phyloP scores from a whole-genome alignment of 2,329 filamentous ascomycete genomes.

The Neonectria neomacrospora region DNA sequence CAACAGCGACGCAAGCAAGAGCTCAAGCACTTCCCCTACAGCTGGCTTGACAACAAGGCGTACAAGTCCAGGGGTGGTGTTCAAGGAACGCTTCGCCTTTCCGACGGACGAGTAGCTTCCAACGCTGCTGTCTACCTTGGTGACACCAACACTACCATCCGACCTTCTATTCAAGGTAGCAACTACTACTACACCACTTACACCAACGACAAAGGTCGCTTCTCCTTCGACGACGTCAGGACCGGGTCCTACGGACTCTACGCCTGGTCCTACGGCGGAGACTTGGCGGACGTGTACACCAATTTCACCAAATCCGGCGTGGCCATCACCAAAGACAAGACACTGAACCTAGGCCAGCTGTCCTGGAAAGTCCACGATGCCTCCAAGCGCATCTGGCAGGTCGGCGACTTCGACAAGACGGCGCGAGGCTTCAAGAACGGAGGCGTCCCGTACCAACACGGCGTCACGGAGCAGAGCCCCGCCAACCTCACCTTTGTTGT shows the following conservation, averaged over 20 bases:
- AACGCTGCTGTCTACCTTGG: slow-evolving; percentile 26
- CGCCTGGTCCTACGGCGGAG: slow-evolving; percentile 25
- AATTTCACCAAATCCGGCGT: slow-evolving; percentile 26
- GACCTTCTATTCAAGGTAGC: slow-evolving; percentile 37
- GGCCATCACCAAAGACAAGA: slow-evolving; percentile 23
- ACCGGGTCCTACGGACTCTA: slow-evolving; percentile 24
- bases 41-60: slow-evolving; percentile 20
- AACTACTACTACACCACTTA: slow-evolving; percentile 29
- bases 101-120: slow-evolving; percentile 24
- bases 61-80: slow-evolving; percentile 22
- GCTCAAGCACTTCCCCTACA: slow-evolving; percentile 26
- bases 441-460: slow-evolving; percentile 26
- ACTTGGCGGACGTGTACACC: slow-evolving; percentile 28
- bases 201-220: slow-evolving; percentile 27
- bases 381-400: slow-evolving; percentile 25
- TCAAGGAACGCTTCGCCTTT: slow-evolving; percentile 25
- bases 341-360: slow-evolving; percentile 17
- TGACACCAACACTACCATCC: slow-evolving; percentile 13
- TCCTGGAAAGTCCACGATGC: slow-evolving; percentile 19
- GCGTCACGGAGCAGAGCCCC: slow-evolving; percentile 24
- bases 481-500: slow-evolving; percentile 26
- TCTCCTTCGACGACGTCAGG: slow-evolving; percentile 22
- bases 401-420: slow-evolving; percentile 29
- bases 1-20: slow-evolving; percentile 14
- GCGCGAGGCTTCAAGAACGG: slow-evolving; percentile 29